Evolutionary conservation across 345 rosid species (phyloP), one percentile per base, ranked within the genome.

Genomic region (Anastatica hierochuntica): DNA sequence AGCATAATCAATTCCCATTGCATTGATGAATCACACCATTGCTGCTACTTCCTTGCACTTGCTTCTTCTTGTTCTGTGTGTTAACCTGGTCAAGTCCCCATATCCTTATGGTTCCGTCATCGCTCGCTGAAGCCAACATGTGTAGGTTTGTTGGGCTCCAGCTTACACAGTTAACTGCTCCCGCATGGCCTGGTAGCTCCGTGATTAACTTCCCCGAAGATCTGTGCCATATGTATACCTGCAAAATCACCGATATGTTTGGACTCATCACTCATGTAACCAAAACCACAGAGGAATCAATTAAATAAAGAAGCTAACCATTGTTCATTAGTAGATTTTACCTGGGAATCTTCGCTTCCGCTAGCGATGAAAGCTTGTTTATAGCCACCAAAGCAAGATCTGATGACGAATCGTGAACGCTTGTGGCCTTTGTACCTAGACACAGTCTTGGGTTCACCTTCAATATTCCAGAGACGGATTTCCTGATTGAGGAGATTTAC

Each of bases 321-420:
- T 27, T 30, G 3, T 21, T 21, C 24, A 21, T 2, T 21, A 5
- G 2, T 21, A 21, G 40, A 14, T 6, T 13, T 27, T 72, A 84
- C 92, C 92, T 67, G 85, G 15, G 92, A 84, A 42, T 84, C 88
- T 69, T 84, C 92, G 42, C 92, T 84, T 30, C 88, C 92, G 46
- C 85, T 75, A 23, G 85, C 92, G 16, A 84, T 66, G 64, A 84
- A 80, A 42, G 73, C 60, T 68, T 78, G 76, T 39, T 70, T 69
- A 35, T 70, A 71, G 20, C 92, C 92, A 64, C 92, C 92, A 74
- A 84, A 76, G 74, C 92, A 84, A 4, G 88, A 80, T 37, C 85
- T 67, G 35, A 84, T 80, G 50, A 80, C 58, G 67, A 70, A 80
- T 13, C 92, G 73, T 31, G 70, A 43, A 45, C 80, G 79, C 48